Conservation (phyloP, 345 rosid genomes). For the Arabidopsis suecica region DNA sequence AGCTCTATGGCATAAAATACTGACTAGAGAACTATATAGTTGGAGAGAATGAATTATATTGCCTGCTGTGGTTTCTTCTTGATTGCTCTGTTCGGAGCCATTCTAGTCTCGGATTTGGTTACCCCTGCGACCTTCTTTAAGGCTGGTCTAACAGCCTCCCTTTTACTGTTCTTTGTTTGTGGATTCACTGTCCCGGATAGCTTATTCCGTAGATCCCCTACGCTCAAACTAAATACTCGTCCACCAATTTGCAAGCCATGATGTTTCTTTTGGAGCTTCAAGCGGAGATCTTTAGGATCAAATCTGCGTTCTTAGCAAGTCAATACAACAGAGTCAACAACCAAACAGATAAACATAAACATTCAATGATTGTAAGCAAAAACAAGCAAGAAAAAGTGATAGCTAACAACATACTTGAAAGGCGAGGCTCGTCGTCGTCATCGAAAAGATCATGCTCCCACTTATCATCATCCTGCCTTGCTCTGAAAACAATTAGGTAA, state of each 20-base stretch:
- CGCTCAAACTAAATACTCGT: slow-evolving; percentile 52
- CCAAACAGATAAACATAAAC: slow-evolving; percentile 45
- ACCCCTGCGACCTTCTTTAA: slow-evolving; percentile 57
- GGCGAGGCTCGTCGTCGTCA: slow-evolving; percentile 48
- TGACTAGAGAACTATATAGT: not conserved
- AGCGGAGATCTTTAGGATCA: slow-evolving; percentile 73
- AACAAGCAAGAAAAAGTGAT: slow-evolving; percentile 25
- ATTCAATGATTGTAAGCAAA: slow-evolving; percentile 51
- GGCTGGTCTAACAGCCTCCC: slow-evolving; percentile 53
- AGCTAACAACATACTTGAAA: slow-evolving; percentile 63
- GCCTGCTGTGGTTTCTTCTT: slow-evolving; percentile 62
- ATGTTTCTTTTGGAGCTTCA: slow-evolving; percentile 77
- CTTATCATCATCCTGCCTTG: slow-evolving; percentile 82
- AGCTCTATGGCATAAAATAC: not conserved
- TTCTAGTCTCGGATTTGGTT: slow-evolving; percentile 58
- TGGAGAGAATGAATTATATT: slow-evolving; percentile 41
- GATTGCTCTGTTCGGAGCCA: slow-evolving; percentile 43
- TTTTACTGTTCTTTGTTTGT: slow-evolving; percentile 49
- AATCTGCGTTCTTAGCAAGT: slow-evolving; percentile 64
- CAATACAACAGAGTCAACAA: slow-evolving; percentile 56
- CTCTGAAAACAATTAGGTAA: slow-evolving; percentile 52
- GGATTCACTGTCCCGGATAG: slow-evolving; percentile 67
- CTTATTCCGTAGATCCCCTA: slow-evolving; percentile 76
- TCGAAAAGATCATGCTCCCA: slow-evolving; percentile 94
- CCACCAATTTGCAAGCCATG: slow-evolving; percentile 55